Evolutionary conservation across 2,329 filamentous ascomycete genomes (phyloP).

Genomic region (Didymosphaeria variabile): DNA sequence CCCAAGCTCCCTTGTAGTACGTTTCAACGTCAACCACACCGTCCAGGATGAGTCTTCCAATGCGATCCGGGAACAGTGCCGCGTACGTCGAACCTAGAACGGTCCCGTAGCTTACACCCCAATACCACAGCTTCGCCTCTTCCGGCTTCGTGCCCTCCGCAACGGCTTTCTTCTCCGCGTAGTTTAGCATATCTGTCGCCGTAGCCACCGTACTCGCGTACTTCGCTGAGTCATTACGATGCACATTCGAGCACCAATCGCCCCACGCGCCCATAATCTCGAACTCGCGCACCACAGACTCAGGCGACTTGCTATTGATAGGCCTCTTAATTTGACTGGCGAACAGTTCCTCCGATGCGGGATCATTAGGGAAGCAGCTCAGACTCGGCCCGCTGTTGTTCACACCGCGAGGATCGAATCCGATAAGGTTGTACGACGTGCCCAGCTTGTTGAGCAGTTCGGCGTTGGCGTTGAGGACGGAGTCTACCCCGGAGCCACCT

Average conservation of each 20-base stretch:
- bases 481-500: slow-evolving; percentile 53
- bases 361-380: slow-evolving; percentile 41
- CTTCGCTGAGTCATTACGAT: slow-evolving; percentile 30
- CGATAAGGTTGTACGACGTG: slow-evolving; percentile 50
- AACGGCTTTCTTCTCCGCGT: slow-evolving; percentile 32
- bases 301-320: slow-evolving; percentile 14
- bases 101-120: slow-evolving; percentile 57
- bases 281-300: slow-evolving; percentile 8
- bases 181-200: slow-evolving; percentile 42
- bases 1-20: slow-evolving; percentile 52
- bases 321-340: background rate
- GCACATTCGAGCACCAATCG: slow-evolving; percentile 28
- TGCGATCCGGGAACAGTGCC: slow-evolving; percentile 55
- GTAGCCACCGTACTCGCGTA: slow-evolving; percentile 43
- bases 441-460: slow-evolving; percentile 11
- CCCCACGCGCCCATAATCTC: slow-evolving; percentile 23
- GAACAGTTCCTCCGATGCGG: background rate
- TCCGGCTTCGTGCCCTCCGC: slow-evolving; percentile 24
- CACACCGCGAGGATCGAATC: slow-evolving; percentile 53
- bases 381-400: slow-evolving; percentile 44
- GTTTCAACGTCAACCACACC: slow-evolving; percentile 56
- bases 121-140: slow-evolving; percentile 50
- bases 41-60: slow-evolving; percentile 55
- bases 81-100: slow-evolving; percentile 58
- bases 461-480: slow-evolving; percentile 1